Conservation (phyloP, 805 yeast species). For the Wickerhamiella domercqiae region DNA sequence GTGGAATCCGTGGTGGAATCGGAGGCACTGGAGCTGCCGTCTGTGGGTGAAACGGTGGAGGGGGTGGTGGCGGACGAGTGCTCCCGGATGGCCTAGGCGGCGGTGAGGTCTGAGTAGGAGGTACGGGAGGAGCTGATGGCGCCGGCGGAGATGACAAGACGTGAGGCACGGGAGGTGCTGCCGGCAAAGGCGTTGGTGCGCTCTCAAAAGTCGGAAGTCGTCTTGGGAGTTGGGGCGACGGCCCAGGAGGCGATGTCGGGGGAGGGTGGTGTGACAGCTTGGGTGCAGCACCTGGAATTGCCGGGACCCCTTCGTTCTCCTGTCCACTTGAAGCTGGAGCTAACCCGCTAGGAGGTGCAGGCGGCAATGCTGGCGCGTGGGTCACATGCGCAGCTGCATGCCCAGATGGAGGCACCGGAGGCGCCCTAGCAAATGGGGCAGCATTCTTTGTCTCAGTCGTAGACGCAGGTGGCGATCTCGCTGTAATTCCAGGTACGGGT, state of each 20-base stretch:
- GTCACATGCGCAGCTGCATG: background rate
- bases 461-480: background rate
- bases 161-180: no score
- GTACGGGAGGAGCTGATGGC: constrained; percentile 4
- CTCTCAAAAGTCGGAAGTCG: no score
- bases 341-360: constrained; percentile 2
- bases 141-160: no score
- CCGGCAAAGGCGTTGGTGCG: no score
- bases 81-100: constrained; percentile 1
- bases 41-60: no score
- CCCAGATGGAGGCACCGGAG: constrained; percentile 9
- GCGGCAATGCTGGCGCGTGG: background rate
- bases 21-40: constrained; percentile 6
- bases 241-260: no score
- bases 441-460: background rate
- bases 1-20: constrained; percentile 3
- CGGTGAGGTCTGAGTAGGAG: constrained; percentile 9
- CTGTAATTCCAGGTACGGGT: constrained; percentile 1
- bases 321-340: constrained; percentile 5
- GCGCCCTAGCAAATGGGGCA: constrained; percentile 3
- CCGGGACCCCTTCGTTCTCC: no score
- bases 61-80: background rate
- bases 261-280: no score
- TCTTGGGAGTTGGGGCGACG: no score
- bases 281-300: no score